Percentiles rank a stretch among this genome's conserved stretches.
Evolutionary conservation across 1,284 basidiomycete species (phyloP).

Genomic region (Wallemia mellicola): DNA sequence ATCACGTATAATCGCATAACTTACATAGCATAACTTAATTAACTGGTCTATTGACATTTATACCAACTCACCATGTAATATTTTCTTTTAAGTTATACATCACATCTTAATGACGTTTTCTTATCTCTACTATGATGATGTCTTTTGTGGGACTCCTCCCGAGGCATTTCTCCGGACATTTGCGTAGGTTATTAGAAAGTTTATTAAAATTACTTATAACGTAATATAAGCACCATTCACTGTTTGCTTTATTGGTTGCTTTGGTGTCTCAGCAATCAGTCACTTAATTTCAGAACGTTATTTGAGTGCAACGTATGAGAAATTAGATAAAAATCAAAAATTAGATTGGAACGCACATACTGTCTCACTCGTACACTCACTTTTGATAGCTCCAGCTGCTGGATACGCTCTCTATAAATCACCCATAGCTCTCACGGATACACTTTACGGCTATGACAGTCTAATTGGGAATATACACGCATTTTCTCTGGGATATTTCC

Average conservation of each 20-base stretch:
- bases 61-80: no score
- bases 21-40: no score
- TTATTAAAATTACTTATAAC: not conserved
- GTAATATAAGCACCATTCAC: not conserved
- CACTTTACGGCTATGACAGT: not conserved
- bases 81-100: not conserved
- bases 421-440: not conserved
- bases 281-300: not conserved
- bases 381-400: not conserved
- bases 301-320: not conserved
- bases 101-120: not conserved
- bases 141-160: not conserved
- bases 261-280: not conserved
- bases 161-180: not conserved
- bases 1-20: no score
- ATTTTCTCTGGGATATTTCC: not conserved
- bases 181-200: not conserved
- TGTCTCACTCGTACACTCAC: not conserved
- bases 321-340: not conserved
- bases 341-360: not conserved
- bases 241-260: not conserved
- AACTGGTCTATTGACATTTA: no score
- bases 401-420: not conserved
- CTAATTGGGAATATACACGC: not conserved
- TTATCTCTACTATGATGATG: not conserved